phyloP scores from a whole-genome alignment of 2,329 filamentous ascomycete species.

The Chrysoporthe puriensis region DNA sequence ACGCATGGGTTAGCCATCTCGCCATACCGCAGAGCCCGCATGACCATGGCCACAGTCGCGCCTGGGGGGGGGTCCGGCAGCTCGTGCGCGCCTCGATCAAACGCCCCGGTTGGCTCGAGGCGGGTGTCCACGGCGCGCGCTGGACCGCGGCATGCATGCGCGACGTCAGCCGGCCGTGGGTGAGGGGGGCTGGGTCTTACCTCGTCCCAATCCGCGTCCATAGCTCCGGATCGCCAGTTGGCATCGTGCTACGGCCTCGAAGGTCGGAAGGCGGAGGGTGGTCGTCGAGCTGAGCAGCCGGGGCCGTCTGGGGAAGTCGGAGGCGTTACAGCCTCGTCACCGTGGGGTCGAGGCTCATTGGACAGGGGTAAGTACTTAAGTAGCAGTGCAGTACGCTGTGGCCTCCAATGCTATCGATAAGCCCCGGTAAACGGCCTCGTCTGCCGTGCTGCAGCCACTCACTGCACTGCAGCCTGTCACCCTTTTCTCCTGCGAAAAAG shows the following conservation, averaged over 20 bases:
- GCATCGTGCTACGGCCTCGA: conserved; percentile 24
- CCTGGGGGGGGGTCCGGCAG: no score
- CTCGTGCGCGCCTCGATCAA: not conserved
- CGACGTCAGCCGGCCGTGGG: not conserved
- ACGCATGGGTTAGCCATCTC: conserved; percentile 20
- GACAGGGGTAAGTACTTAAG: not conserved
- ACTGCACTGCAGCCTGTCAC: not conserved
- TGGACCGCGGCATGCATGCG: not conserved
- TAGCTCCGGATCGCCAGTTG: conserved; percentile 38
- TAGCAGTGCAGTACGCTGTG: not conserved
- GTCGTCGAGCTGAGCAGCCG: conserved; percentile 2
- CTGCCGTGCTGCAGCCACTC: not conserved
- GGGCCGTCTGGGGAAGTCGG: not conserved
- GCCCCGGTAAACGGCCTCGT: not conserved
- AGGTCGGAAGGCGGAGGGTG: not conserved
- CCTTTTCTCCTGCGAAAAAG: not conserved
- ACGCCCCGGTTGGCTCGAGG: not conserved
- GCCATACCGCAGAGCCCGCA: not conserved
- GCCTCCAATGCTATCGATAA: conserved; percentile 18
- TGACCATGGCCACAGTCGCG: not conserved
- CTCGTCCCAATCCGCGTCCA: conserved; percentile 73
- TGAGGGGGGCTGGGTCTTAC: conserved; percentile 46
- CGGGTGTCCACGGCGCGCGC: not conserved
- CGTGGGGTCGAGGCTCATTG: conserved; percentile 18
- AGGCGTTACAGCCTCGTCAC: conserved; percentile 12